Evolutionary conservation across 2,329 filamentous ascomycete genomes (phyloP), one percentile per base, ranked within the genome.

Genomic region (Claviceps sp.): DNA sequence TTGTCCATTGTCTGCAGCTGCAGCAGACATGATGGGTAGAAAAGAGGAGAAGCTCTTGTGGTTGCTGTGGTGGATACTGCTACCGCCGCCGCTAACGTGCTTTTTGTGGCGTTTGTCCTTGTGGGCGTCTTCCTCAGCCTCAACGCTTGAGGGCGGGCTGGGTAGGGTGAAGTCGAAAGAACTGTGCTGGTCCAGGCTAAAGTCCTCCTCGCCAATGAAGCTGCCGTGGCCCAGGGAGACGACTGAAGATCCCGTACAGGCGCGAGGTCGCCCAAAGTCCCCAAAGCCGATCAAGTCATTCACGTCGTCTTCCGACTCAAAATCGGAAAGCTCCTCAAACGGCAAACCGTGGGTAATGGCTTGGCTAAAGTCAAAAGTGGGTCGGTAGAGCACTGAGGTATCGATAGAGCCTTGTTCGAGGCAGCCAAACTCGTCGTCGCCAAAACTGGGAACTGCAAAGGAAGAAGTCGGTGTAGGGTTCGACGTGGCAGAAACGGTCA

Each of bases 221-320:
- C 80, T 82, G 59, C 89, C 86, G 69, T 90, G 81, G 59, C 89
- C 82, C 50, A 87, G 75, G 49, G 84, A 81, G 41, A 83, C 64
- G 53, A 71, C 84, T 61, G 71, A 86, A 61, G 71, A 91, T 71
- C 70, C 87, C 69, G 75, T 90, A 77, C 65, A 71, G 37, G 81
- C 79, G 43, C 81, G 79, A 38, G 81, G 79, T 59, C 90, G 81
- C 72, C 88, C 89, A 63, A 78, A 71, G 67, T 84, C 82, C 48
- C 76, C 71, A 41, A 73, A 70, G 62, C 87, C 81, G 57, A 89
- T 82, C 8, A 94, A 77, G 52, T 81, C 78, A 62, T 65, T 63
- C 42, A 94, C 89, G 65, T 93, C 88, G 76, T 94, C 88, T 62
- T 95, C 90, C 1, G 87, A 89, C 66, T 95, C 90, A 52, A 95